Evolutionary conservation across 352 stramenopile genomes (phyloP), one percentile per base, ranked within the genome.

Genomic region (Phytopythium ostracodes): DNA sequence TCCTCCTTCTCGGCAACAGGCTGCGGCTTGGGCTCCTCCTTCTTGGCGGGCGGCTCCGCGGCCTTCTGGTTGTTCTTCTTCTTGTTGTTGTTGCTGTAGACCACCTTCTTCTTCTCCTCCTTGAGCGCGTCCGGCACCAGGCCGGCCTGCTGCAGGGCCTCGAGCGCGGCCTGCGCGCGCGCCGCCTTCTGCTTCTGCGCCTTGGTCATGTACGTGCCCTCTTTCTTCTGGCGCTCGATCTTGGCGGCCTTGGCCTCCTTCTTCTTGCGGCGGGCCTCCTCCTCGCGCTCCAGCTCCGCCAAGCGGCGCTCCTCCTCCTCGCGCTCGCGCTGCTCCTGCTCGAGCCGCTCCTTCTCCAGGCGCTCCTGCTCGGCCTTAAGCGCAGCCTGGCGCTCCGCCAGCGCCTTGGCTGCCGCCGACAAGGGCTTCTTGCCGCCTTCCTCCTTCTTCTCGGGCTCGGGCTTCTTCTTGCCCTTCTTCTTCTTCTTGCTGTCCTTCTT

Each of bases 151-250:
- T 95, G 84, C 94, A 99, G 96, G 15, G 90, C 88, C 67, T 98
- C 87, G 20, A 98, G 70, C 38, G 93, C 81, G 15, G 90, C 87
- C 68, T 98, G 80, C 20, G 93, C 90, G 57, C 90, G 79, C 51
- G 79, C 80, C 0, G 85, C 89, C 78, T 98, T 98, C 62, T 97
- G 81, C 72, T 98, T 99, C 76, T 99, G 94, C 42, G 92, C 93
- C 79, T 99, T 99, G n/a, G 97, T 99, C 95, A 98, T 99, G 84
- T 99, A 99, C 54, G 95, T 99, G 55, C 97, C 97, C 55, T 98
- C 94, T 56, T 90, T 91, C 76, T 99, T 99, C 76, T 98, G 92
- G 25, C 85, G 87, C 58, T 98, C 95, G 46, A 96, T 80, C 73
- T 97, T 97, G 62, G 86, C 84, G 9, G 79, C 77, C 53, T 89